Base-by-base conservation (phyloP, 805 yeast genomes). In the Candida ulmi region DNA sequence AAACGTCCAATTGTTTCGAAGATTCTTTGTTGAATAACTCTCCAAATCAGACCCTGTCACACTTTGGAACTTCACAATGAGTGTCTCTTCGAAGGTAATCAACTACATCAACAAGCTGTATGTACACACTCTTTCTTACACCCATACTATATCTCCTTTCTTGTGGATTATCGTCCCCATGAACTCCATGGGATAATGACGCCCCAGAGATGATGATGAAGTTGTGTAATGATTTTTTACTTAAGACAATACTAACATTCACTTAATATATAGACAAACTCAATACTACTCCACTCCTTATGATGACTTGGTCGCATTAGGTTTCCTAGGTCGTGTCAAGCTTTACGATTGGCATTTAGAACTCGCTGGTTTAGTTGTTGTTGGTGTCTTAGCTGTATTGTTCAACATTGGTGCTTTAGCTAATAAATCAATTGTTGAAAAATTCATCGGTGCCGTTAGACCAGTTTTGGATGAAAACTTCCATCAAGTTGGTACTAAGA, bases 281-380 rank as follows among this genome's bases (percentile, higher is more conserved):
- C 40, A 61, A 6, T 68, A 64, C 45, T 49, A 55, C 33, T 36
- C 57, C 17, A 43, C 52, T 17, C 41, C 68, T 2, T 55, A 45
- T 36, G 81, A 77, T 31, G 82, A 80, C 46, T 74, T 86, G 58
- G 68, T 69, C 28, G 66, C 63, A 6, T 64, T 87, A 77, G 63
- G 83, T 2, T 18, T 88, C 37, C 33, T 65, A 36, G 71, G 81
- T 50, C 78, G 97, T 54, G 39, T 85, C 30, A 48, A 52, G 42
- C 49, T 64, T 23, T 80, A 83, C 60, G 79, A 85, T 61, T 93
- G 97, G 96, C 68, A 68, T 33, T 71, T 83, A 54, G 99, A 91
- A 67, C 29, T 68, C 23, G 51, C 72, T 43, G 76, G 87, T 18
- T 17, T 81, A 13, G 69, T 64, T 11, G 59, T 81, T 42, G 71